phyloP scores from a whole-genome alignment of 805 yeast genomes.

The Ogataea haglerorum region DNA sequence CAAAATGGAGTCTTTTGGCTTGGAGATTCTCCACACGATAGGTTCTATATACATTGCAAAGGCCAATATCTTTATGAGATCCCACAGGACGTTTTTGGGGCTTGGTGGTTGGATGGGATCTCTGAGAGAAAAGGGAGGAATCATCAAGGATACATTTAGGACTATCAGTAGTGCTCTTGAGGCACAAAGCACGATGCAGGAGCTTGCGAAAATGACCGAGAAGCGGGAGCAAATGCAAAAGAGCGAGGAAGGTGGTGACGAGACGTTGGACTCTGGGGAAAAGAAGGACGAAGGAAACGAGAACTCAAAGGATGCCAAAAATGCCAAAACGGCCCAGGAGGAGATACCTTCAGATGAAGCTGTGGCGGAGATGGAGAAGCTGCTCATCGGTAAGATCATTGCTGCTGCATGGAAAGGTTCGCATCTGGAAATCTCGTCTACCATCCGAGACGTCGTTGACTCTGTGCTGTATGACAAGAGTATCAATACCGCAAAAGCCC shows the following conservation, averaged over 20 bases:
- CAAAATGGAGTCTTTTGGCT: constrained; percentile 93
- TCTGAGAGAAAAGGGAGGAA: constrained; percentile 78
- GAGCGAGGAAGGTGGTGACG: constrained; percentile 25
- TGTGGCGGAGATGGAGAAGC: constrained; percentile 71
- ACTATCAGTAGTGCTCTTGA: constrained; percentile 83
- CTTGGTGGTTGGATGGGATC: constrained; percentile 78
- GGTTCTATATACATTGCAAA: constrained; percentile 76
- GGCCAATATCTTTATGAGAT: constrained; percentile 67
- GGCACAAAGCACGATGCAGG: constrained; percentile 76
- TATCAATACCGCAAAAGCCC: constrained; percentile 57
- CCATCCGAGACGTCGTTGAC: constrained; percentile 80
- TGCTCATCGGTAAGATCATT: constrained; percentile 81
- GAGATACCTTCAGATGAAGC: constrained; percentile 49
- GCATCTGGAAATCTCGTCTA: constrained; percentile 75
- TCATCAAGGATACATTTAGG: constrained; percentile 78
- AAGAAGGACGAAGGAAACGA: constrained; percentile 12
- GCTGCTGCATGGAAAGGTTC: constrained; percentile 97
- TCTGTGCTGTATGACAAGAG: constrained; percentile 66
- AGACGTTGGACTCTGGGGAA: neutral
- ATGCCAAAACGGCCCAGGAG: constrained; percentile 17
- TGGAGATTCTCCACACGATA: constrained; percentile 78
- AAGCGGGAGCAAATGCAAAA: constrained; percentile 30
- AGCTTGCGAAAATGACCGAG: constrained; percentile 71
- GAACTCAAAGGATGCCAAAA: constrained; percentile 14
- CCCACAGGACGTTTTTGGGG: constrained; percentile 76